A percentile compares a stretch with the other conserved stretches of the same genome.
These are phyloP conservation scores for Diutina rugosa DNA, from an alignment of 1,139 yeast species.

Conservation along the genomic window DNA sequence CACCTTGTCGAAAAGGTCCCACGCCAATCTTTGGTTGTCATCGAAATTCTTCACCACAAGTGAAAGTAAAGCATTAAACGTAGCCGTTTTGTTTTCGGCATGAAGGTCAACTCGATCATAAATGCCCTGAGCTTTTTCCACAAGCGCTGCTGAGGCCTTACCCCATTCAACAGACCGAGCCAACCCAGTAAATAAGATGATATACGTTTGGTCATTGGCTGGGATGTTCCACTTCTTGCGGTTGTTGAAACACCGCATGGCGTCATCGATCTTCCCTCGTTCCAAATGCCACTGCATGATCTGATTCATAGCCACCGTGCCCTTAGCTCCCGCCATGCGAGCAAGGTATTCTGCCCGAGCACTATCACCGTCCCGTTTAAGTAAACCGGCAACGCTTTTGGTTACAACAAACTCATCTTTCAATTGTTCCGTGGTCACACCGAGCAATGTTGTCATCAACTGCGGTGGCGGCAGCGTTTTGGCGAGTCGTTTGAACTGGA, in stretches of 20 bases:
- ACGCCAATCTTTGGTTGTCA: slow-evolving; percentile 21
- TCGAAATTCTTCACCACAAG: slow-evolving; percentile 21
- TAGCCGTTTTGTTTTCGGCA: slow-evolving; percentile 6
- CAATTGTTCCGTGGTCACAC: slow-evolving; percentile 42
- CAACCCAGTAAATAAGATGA: slow-evolving; percentile 46
- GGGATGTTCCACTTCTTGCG: slow-evolving; percentile 51
- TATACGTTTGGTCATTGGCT: slow-evolving; percentile 38
- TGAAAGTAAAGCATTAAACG: slow-evolving; percentile 27
- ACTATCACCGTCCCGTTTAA: slow-evolving; percentile 30
- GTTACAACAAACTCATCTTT: slow-evolving; percentile 44
- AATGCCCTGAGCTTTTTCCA: slow-evolving; percentile 13
- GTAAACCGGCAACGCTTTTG: slow-evolving; percentile 35
- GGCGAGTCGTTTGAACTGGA: not conserved
- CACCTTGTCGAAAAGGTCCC: slow-evolving; percentile 23
- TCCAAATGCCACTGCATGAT: slow-evolving; percentile 36
- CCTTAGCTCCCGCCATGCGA: slow-evolving; percentile 32
- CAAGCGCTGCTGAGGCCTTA: slow-evolving; percentile 11
- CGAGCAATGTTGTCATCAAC: slow-evolving; percentile 33
- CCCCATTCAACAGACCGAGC: slow-evolving; percentile 30
- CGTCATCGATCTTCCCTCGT: slow-evolving; percentile 25
- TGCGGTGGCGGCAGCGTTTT: not conserved
- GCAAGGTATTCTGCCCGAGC: slow-evolving; percentile 43
- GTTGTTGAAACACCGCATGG: slow-evolving; percentile 35
- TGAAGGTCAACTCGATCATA: slow-evolving; percentile 10
- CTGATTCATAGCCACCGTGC: slow-evolving; percentile 50